Evolutionary conservation across 1,284 basidiomycete genomes (phyloP), one percentile per base, ranked within the genome.

Genomic region (Pterulicium gracile): DNA sequence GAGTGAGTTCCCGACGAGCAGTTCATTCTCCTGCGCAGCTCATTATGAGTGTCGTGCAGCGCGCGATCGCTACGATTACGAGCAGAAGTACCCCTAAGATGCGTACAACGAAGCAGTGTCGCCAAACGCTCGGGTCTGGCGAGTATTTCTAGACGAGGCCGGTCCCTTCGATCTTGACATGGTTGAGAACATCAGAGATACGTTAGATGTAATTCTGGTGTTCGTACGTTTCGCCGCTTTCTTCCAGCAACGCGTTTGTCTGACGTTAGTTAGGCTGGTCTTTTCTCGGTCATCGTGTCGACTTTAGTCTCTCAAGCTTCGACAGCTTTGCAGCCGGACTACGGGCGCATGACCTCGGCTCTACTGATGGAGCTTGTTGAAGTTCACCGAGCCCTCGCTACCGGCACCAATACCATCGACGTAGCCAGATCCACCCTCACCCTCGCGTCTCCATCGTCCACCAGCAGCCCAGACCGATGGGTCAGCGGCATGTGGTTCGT

Each of bases 141-240:
- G 36, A 24, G 34, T 41, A 4, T 46, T 21, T 23, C 18, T 41
- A 3, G 45, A 46, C 1, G 45, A 46, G 17, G 20, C n/a, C n/a
- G 1, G 18, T 18, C 27, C 20, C 13, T 41, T 7, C 32, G 27
- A 46, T 21, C 14, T 32, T n/a, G 35, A 42, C 2, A 39, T 46
- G 35, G 45, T 41, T 3, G 35, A 41, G 18, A 32, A 41, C n/a
- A 19, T 41, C 36, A 39, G 35, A 15, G 45, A 46, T 23, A 41
- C 12, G 2, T 15, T 40, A 17, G 45, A 46, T 23, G 3, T 39
- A 2, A 19, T 46, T 14, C 45, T 46, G 14, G 36, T 46, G 20
- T 46, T 46, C 23, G 45, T 46, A 35, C 17, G n/a, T n/a, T n/a
- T n/a, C n/a, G n/a, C n/a, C n/a, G 42, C 20, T 20, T 18, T 39